These are phyloP conservation scores for Botrytis sinoallii DNA, from an alignment of 2,329 filamentous ascomycete genomes.

Conservation along the genomic window DNA sequence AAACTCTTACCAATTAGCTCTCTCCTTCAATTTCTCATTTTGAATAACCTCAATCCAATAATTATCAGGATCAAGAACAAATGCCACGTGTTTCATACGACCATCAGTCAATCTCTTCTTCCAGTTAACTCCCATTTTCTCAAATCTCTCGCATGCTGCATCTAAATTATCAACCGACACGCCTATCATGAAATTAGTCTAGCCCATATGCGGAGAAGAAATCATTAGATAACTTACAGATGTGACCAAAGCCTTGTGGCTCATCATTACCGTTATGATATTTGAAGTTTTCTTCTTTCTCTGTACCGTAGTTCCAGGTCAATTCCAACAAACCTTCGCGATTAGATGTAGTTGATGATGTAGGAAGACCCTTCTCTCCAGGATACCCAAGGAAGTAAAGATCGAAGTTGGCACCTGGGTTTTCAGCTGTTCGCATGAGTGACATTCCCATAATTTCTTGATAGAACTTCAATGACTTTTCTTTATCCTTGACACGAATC, in stretches of 20 bases:
- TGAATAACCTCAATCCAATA: constrained; percentile 80
- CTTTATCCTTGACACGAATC: constrained; percentile 83
- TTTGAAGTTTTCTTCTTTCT: constrained; percentile 77
- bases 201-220: neutral
- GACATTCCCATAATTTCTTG: constrained; percentile 88
- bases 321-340: constrained; percentile 86
- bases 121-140: constrained; percentile 78
- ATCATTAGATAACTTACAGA: constrained; percentile 59
- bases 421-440: constrained; percentile 70
- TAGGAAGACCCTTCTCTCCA: constrained; percentile 51
- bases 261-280: constrained; percentile 93
- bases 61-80: constrained; percentile 81
- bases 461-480: constrained; percentile 75
- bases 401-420: constrained; percentile 71
- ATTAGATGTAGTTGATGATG: constrained; percentile 53
- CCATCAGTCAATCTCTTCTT: constrained; percentile 95
- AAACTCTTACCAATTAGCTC: constrained; percentile 30
- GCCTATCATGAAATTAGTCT: constrained; percentile 44
- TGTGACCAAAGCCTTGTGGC: constrained; percentile 92
- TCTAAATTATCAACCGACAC: constrained; percentile 85
- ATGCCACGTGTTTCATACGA: constrained; percentile 89
- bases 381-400: constrained; percentile 90
- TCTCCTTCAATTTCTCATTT: constrained; percentile 62
- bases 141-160: constrained; percentile 81
- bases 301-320: constrained; percentile 80